Base-by-base conservation (phyloP, 306 rosid species). In the Vigna unguiculata region DNA sequence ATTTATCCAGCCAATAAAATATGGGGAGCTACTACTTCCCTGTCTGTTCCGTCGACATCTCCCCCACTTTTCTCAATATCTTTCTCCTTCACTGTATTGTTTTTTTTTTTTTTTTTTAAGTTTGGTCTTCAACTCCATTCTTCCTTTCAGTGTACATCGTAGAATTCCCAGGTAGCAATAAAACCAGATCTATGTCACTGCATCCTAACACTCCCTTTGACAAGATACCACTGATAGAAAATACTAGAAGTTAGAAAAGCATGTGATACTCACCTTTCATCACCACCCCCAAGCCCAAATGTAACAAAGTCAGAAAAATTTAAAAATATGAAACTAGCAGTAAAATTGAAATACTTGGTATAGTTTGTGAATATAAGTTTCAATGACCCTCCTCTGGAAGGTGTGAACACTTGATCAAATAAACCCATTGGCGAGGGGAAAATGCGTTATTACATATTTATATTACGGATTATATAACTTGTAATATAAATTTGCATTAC, bases 341-440 rank as follows among this genome's bases (percentile, higher is more conserved):
- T 79, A 70, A 79, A 49, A 62, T 30, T 62, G 48, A 53, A 67
- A 68, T 88, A 93, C 97, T 96, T 93, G 97, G 81, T 95, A 95
- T 55, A 95, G 87, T 79, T 97, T 90, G 68, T 96, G 97, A 16
- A 95, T 84, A 60, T 95, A 95, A 78, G 93, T 92, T 85, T 95
- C 99, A 80, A 95, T 84, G 62, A 95, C 97, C 71, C 97, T 86
- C 86, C 99, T 89, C 83, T 92, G 99, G 83, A 95, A 97, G 81
- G 99, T 95, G 85, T 95, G 96, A 90, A 92, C 97, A 72, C 97
- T 89, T 95, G 97, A 87, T 90, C 99, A 88, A 95, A 92, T 64
- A 95, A 88, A 81, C 99, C 99, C 15, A 95, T 25, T 25, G 30
- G 30, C 4, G 30, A 2, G 4, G 30, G 30, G 30, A 3, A 25